phyloP scores from a whole-genome alignment of 2,329 filamentous ascomycete species.

The Penicillium sp. region DNA sequence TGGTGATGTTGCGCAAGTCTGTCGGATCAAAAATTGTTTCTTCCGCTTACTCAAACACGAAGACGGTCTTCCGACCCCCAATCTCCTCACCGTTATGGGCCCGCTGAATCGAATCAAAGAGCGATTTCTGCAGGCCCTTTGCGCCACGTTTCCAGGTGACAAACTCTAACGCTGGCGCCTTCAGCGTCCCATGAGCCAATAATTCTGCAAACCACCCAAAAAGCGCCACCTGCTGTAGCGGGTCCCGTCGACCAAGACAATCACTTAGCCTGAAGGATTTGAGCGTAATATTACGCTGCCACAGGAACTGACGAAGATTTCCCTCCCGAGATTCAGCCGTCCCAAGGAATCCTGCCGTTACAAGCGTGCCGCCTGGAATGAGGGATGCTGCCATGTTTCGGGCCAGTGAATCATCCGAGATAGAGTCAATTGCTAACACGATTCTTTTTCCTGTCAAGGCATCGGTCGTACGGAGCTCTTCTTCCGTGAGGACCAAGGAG shows the following conservation, averaged over 20 bases:
- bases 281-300: background rate
- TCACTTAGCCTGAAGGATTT: background rate
- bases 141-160: background rate
- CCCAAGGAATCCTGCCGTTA: background rate
- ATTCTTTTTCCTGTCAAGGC: background rate
- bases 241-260: background rate
- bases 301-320: background rate
- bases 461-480: background rate
- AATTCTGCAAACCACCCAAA: background rate
- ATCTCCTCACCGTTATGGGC: background rate
- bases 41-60: background rate
- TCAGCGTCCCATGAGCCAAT: background rate
- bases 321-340: background rate
- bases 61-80: background rate
- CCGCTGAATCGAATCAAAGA: background rate
- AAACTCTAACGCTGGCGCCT: background rate
- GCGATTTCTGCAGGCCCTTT: background rate
- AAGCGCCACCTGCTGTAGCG: background rate
- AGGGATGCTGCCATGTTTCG: background rate
- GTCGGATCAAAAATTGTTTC: background rate
- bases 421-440: background rate
- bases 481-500: background rate
- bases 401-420: background rate
- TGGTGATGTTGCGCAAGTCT: background rate
- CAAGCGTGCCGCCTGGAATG: background rate